Percentiles rank a stretch among this genome's conserved stretches.
These are phyloP conservation scores for Aspergillus fructus DNA, from an alignment of 2,329 filamentous ascomycete genomes.

Conservation along the genomic window DNA sequence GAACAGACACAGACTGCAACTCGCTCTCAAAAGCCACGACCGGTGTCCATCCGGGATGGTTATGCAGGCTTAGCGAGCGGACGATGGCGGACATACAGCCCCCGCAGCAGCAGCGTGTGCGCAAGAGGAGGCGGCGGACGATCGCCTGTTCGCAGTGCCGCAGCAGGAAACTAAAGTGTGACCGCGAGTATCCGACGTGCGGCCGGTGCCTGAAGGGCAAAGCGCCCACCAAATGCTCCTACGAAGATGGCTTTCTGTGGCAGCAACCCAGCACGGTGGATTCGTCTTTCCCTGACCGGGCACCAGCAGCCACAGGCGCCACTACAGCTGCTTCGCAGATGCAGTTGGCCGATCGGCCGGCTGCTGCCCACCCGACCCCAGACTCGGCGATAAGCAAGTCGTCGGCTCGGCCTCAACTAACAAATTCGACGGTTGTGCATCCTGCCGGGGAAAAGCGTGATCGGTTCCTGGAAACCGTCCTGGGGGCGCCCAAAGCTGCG, in stretches of 20 bases:
- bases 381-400: slow-evolving; percentile 31
- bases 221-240: slow-evolving; percentile 37
- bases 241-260: slow-evolving; percentile 42
- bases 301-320: slow-evolving; percentile 13
- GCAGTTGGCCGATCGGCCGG: slow-evolving; percentile 23
- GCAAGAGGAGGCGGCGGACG: slow-evolving; percentile 40
- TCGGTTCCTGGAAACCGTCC: slow-evolving; percentile 35
- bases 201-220: slow-evolving; percentile 40
- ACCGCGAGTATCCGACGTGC: slow-evolving; percentile 43
- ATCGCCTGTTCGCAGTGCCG: slow-evolving; percentile 45
- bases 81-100: slow-evolving; percentile 18
- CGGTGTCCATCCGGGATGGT: not conserved
- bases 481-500: slow-evolving; percentile 34
- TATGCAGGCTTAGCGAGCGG: not conserved
- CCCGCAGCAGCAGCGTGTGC: slow-evolving; percentile 23
- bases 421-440: slow-evolving; percentile 7
- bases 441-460: slow-evolving; percentile 27
- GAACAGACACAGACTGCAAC: not conserved
- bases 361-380: slow-evolving; percentile 24
- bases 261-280: slow-evolving; percentile 37
- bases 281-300: slow-evolving; percentile 26
- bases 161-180: slow-evolving; percentile 43
- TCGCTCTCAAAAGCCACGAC: not conserved
- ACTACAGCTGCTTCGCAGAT: slow-evolving; percentile 3
- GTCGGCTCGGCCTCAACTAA: slow-evolving; percentile 25